Percentiles rank a stretch among this genome's conserved stretches.
These are phyloP conservation scores for Neolentinus lepideus DNA, from an alignment of 1,284 basidiomycete genomes.

Conservation along the genomic window DNA sequence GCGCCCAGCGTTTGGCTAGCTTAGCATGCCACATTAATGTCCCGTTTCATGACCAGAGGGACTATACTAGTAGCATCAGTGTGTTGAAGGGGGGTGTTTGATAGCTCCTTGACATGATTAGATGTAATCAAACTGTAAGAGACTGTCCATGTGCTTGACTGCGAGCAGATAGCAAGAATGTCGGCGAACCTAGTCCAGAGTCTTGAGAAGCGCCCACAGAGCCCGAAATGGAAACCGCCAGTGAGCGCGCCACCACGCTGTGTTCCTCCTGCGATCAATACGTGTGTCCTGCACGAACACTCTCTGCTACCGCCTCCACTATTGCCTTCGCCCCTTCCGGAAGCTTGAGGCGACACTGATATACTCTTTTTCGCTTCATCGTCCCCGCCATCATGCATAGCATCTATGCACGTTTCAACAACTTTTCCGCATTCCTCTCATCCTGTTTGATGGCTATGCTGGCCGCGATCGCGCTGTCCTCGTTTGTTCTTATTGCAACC, in stretches of 20 bases:
- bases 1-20: no score
- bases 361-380: neutral
- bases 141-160: no score
- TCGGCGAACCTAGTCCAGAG: neutral
- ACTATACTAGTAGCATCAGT: no score
- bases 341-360: neutral
- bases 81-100: no score
- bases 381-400: conserved; percentile 50
- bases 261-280: neutral
- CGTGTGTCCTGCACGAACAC: neutral
- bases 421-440: conserved; percentile 66
- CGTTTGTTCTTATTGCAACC: conserved; percentile 54
- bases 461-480: conserved; percentile 63
- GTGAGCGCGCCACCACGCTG: neutral
- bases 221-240: neutral
- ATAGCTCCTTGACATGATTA: no score
- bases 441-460: conserved; percentile 78
- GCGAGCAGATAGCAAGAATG: no score
- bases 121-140: no score
- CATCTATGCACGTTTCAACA: conserved; percentile 63
- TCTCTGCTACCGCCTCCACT: neutral
- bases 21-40: no score
- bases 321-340: neutral
- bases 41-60: no score
- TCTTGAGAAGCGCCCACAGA: neutral